Conservation (phyloP, 192 early-diverging fungal genomes). For the Thamnidium elegans region DNA sequence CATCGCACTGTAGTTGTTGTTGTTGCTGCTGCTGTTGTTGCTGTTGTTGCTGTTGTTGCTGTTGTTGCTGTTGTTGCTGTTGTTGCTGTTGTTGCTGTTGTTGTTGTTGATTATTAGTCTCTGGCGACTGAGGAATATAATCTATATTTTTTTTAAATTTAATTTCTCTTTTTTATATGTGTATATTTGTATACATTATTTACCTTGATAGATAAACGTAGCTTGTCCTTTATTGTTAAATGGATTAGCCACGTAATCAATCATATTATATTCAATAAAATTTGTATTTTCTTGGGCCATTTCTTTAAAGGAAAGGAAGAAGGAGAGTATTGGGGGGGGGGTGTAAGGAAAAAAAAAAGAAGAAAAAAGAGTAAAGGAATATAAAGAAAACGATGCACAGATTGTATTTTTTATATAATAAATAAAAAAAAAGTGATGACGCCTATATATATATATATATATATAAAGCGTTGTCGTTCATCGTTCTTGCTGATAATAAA, state of each 20-base stretch:
- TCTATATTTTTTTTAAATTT: background rate
- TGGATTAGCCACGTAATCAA: background rate
- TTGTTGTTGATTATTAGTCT: background rate
- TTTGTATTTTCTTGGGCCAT: background rate
- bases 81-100: conserved; percentile 1
- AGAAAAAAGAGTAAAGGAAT: background rate
- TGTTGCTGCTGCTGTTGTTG: conserved; percentile 1
- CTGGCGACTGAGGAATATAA: conserved; percentile 14
- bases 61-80: too few species aligned
- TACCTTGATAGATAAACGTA: conserved; percentile 10
- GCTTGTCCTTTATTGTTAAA: conserved; percentile 4
- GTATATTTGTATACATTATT: background rate
- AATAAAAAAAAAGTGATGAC: background rate
- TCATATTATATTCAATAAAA: background rate
- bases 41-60: too few species aligned
- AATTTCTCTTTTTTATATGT: background rate
- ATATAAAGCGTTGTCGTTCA: background rate
- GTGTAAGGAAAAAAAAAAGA: background rate
- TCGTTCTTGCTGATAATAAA: too few species aligned
- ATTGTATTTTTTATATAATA: background rate
- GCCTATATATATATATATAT: background rate
- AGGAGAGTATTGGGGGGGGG: conserved; percentile 5
- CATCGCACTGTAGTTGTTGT: background rate
- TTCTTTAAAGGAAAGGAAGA: conserved; percentile 4
- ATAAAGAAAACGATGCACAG: background rate